Evolutionary conservation across 139 green algal species (phyloP), one percentile per base, ranked within the genome.

Genomic region (Limnomonas spitsbergensis): DNA sequence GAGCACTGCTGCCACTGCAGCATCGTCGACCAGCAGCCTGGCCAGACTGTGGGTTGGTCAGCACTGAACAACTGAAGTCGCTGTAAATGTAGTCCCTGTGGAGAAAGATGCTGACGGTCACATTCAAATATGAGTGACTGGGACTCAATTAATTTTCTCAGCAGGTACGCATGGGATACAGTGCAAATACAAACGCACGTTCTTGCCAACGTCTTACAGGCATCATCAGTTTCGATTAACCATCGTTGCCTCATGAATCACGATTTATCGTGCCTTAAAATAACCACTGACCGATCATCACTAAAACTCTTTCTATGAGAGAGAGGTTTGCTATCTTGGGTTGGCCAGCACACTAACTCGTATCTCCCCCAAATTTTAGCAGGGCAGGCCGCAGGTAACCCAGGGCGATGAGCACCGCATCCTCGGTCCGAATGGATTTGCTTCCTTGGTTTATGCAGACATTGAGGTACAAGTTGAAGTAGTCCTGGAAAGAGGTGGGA

Each of bases 391-490:
- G 26, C 29, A 72, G 61, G 61, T 72, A 72, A 39, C 61, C 61
- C 6, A 72, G 26, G 7, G 61, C 61, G 26, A 72, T 20, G 27
- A 72, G 61, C 26, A 72, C 61, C 29, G 29, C 61, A 37, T 72
- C 61, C 61, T 72, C 61, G 29, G 61, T 72, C 27, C 61, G 26
- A 7, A 72, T 24, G 24, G 27, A 39, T 37, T 34, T 37, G 29
- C 29, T 39, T 20, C 61, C 61, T 37, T 72, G 61, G 29, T 34
- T 36, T 7, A 20, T 7, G 61, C 61, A 72, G 27, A 72, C 29
- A 37, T 72, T 72, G 61, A 72, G 61, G 61, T 39, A 72, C 26
- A 72, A 24, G 29, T 72, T 72, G 61, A 72, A 72, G 27, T 36
- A 7, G 61, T 72, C 61, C 61, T 61, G 47, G 14, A 20, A 61